Base-by-base conservation (phyloP, 2,329 filamentous ascomycete genomes). In the Pyricularia pennisetigena region DNA sequence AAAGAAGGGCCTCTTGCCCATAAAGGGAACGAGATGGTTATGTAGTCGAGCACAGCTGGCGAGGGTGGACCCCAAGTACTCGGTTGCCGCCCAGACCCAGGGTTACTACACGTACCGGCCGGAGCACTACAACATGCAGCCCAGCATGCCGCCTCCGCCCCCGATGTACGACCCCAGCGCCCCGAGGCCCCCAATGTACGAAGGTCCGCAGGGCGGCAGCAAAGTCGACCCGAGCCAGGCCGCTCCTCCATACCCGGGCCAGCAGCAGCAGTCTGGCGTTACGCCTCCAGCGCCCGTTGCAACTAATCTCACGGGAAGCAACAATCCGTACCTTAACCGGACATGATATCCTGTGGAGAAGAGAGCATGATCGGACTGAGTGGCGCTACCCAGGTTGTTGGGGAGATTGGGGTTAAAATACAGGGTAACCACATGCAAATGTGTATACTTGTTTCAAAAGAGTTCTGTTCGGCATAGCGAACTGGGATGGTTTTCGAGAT, bases 21-120 rank as follows among this genome's bases (percentile, higher is more conserved):
- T 93, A 49, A 78, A 78, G 70, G 94, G 94, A 75, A 91, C 95
- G 6, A 62, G 86, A 84, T 87, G 82, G 77, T 79, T 88, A 67
- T 81, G 87, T 70, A 80, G 80, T 70, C 80, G 80, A 71, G 74
- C 77, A 66, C 77, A 81, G 67, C 80, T 81, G 69, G 79, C 81
- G 62, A 78, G 76, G 54, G 79, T 82, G 74, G 82, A 85, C 72
- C 83, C 82, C 20, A 77, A 76, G 68, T 87, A 84, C 75, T 81
- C 79, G 68, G 79, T 79, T 69, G 81, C 80, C 23, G 59, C 24
- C 23, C 76, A 78, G 23, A 75, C 77, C 57, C 75, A 77, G 29
- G 75, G 73, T 68, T 82, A 79, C 73, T 78, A 71, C 69, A 77
- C 74, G 68, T 83, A 84, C 72, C 74, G 76, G 67, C 76, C 79